These are phyloP conservation scores for Auricularia auricula-judae DNA, from an alignment of 768 basidiomycete genomes.

Conservation along the genomic window DNA sequence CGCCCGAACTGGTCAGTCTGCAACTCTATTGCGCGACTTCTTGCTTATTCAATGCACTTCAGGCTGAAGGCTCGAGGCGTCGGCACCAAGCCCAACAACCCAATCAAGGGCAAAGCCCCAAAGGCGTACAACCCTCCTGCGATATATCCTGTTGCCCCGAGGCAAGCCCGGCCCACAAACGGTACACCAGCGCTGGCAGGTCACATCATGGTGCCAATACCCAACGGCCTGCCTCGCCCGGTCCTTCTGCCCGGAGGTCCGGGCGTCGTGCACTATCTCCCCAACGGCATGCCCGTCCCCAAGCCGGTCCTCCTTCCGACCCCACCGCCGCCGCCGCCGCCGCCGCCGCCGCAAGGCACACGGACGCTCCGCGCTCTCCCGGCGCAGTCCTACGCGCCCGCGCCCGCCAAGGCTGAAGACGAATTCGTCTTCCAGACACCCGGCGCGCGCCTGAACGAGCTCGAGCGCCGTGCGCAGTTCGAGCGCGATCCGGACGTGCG, in stretches of 20 bases:
- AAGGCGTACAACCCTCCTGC: no score
- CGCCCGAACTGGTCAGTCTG: neutral
- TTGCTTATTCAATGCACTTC: neutral
- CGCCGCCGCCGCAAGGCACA: neutral
- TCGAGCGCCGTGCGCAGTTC: neutral
- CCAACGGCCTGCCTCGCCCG: no score
- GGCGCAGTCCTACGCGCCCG: neutral
- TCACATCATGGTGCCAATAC: no score
- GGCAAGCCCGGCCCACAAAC: no score
- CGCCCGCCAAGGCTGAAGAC: neutral
- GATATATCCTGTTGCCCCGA: no score
- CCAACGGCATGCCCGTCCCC: neutral
- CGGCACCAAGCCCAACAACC: neutral
- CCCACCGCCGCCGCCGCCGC: neutral
- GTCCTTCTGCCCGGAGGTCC: neutral
- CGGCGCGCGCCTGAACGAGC: neutral
- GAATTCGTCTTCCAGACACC: neutral
- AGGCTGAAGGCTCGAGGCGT: neutral
- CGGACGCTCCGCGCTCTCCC: neutral
- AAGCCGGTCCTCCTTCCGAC: neutral
- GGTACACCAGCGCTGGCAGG: no score
- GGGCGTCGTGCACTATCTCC: neutral
- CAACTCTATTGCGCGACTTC: neutral
- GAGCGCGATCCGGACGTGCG: neutral
- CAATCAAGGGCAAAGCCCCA: no score